phyloP scores from a whole-genome alignment of 306 rosid genomes.

The Crataegus laevigata region DNA sequence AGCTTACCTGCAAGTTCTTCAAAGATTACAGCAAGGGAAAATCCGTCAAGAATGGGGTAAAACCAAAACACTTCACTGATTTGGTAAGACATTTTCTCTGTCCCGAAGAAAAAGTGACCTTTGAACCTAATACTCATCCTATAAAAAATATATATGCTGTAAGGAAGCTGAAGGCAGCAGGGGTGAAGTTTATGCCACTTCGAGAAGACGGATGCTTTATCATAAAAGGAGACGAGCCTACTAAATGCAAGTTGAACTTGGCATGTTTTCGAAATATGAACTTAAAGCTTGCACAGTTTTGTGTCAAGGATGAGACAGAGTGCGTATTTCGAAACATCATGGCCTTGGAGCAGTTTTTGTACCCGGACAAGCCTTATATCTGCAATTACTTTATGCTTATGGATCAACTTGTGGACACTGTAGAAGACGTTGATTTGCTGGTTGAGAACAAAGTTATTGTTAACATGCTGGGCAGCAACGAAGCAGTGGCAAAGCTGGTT shows the following conservation, averaged over 20 bases:
- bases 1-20: not conserved
- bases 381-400: conserved; percentile 38
- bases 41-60: not conserved
- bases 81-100: conserved; percentile 36
- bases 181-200: not conserved
- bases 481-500: conserved; percentile 31
- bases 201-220: not conserved
- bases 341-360: conserved; percentile 45
- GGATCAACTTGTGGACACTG: conserved; percentile 39
- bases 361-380: conserved; percentile 26
- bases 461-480: conserved; percentile 39
- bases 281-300: conserved; percentile 17
- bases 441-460: conserved; percentile 32
- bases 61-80: conserved; percentile 38
- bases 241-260: not conserved
- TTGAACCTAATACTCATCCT: not conserved
- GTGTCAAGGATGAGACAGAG: conserved; percentile 31
- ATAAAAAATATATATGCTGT: not conserved
- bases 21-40: not conserved
- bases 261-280: not conserved
- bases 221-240: not conserved
- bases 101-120: not conserved
- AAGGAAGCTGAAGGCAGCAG: not conserved
- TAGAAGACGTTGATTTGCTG: conserved; percentile 39
- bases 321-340: conserved; percentile 39